Conservation (phyloP, 139 green algal species). For the Chlamydomonas sp. region DNA sequence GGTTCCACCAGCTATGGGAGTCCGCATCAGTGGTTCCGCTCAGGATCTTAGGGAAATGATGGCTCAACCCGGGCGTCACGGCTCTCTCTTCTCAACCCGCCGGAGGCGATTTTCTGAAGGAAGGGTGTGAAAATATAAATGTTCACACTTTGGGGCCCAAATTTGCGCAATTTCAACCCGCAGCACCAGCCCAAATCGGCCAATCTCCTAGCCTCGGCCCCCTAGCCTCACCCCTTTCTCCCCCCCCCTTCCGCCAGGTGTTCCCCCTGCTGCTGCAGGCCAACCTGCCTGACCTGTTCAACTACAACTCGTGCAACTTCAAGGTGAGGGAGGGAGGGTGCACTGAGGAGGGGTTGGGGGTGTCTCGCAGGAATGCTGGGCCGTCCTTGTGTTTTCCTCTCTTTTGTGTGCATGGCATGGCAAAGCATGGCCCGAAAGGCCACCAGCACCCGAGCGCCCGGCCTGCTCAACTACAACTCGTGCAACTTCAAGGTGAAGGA, state of each 20-base stretch:
- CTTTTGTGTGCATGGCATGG: too few relatives aligned
- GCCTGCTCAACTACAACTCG: conserved; percentile 47
- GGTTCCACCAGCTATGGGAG: too few relatives aligned
- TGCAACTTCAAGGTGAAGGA: conserved; percentile 56
- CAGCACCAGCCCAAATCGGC: background rate
- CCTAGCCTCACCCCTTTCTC: background rate
- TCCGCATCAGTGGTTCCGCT: too few relatives aligned
- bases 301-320: conserved; percentile 44
- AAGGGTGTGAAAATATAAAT: background rate
- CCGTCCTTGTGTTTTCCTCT: too few relatives aligned
- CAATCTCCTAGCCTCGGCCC: background rate
- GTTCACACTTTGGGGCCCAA: too few relatives aligned
- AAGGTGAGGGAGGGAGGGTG: too few relatives aligned
- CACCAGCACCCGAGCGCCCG: too few relatives aligned
- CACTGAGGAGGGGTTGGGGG: too few relatives aligned
- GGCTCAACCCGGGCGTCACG: too few relatives aligned
- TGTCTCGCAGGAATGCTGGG: too few relatives aligned
- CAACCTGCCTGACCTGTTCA: conserved; percentile 53
- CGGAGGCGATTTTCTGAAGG: background rate
- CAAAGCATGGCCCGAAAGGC: too few relatives aligned
- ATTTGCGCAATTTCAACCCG: background rate
- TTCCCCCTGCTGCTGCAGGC: conserved; percentile 53
- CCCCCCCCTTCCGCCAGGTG: conserved; percentile 39
- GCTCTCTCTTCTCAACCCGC: background rate
- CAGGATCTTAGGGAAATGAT: too few relatives aligned